Base-by-base conservation (phyloP, 1,284 basidiomycete genomes). In the Moesziomyces sp. region DNA sequence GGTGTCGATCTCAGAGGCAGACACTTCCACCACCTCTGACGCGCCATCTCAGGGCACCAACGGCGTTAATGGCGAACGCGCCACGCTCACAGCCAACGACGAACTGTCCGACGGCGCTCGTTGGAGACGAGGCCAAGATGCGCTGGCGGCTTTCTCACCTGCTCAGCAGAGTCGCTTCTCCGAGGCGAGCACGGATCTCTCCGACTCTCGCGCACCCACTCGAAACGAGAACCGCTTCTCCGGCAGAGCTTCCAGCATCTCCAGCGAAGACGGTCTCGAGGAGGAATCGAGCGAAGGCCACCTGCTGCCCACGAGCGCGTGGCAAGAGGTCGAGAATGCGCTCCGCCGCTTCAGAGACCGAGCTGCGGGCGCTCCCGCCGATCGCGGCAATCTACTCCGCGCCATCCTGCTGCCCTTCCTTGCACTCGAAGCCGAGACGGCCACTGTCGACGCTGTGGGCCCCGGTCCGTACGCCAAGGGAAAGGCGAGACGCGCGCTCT, bases 391-490 rank as follows among this genome's bases (percentile, higher is more conserved):
- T 19, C 53, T 80, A 38, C 60, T 81, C 23, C 74, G 80, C 33
- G 64, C 68, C 48, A 65, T 81, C 23, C 68, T 81, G 30, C 49
- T 81, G 11, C 80, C 80, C 45, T 81, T 81, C 58, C 52, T 81
- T n/a, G 78, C 78, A 8, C 73, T 81, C 48, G 80, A 81, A 56
- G 74, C 76, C 11, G 80, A 81, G 59, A 78, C 76, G 1, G 74
- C 73, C 11, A 65, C 59, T 1, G 66, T 75, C 30, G 78, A 74
- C 3, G 74, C 71, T 4, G 40, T 60, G 10, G 77, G 77, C 0
- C 40, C 45, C 13, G 78, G 78, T 9, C 42, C 46, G 3, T 80
- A 65, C 19, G 52, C 57, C 24, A 52, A 60, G 43, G 74, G 66
- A 30, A 80, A 79, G 44, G 62, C 68, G 13, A 47, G 80, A 9